phyloP scores from a whole-genome alignment of 306 rosid genomes.

The Quercus aquifolioides region DNA sequence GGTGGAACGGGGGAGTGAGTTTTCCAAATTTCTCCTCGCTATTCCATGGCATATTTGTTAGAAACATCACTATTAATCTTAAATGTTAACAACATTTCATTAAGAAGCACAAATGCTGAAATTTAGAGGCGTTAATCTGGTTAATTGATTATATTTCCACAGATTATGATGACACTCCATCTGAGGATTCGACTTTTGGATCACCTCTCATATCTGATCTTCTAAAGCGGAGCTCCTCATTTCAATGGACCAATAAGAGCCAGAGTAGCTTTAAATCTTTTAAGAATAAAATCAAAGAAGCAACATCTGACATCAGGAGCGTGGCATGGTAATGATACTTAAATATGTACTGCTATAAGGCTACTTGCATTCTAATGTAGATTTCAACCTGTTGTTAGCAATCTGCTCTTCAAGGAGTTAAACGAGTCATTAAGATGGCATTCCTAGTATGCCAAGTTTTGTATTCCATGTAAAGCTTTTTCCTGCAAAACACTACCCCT shows the following conservation, averaged over 20 bases:
- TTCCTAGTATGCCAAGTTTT: neutral
- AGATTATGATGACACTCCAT: slow-evolving; percentile 46
- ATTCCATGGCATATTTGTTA: neutral
- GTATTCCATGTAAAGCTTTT: neutral
- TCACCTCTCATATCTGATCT: slow-evolving; percentile 28
- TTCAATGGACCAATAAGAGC: slow-evolving; percentile 22
- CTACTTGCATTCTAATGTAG: too few species aligned
- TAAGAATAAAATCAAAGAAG: slow-evolving; percentile 43
- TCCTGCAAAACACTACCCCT: neutral
- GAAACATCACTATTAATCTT: neutral
- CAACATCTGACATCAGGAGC: slow-evolving; percentile 33
- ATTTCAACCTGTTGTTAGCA: too few species aligned
- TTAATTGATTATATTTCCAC: slow-evolving; percentile 1
- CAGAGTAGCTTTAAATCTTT: slow-evolving; percentile 28
- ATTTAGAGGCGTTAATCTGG: neutral
- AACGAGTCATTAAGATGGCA: too few species aligned
- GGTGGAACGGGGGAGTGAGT: neutral
- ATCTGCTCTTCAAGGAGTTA: too few species aligned
- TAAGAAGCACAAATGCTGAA: neutral
- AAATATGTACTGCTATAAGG: neutral
- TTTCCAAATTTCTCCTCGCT: neutral
- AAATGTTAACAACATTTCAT: neutral
- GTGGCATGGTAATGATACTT: slow-evolving; percentile 16
- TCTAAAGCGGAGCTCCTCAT: slow-evolving; percentile 29
- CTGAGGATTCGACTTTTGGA: slow-evolving; percentile 19